Percentiles rank a stretch among this genome's conserved stretches.
Conservation (phyloP, 148 eudicot species). For the Vaccinium vitisidaea region DNA sequence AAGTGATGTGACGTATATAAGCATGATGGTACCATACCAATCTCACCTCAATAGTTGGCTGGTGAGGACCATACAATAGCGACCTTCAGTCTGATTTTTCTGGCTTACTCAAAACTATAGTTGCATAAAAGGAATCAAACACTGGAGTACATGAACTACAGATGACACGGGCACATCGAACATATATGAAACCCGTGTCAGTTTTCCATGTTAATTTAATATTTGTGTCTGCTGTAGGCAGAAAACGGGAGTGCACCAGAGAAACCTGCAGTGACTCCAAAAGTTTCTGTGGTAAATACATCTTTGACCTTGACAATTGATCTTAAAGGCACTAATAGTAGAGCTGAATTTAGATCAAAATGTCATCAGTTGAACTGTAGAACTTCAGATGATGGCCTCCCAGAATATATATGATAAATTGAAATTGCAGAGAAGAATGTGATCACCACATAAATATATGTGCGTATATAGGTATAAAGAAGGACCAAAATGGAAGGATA, state of each 20-base stretch:
- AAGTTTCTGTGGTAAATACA: neutral
- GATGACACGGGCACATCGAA: neutral
- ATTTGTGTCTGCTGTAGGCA: neutral
- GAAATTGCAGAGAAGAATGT: neutral
- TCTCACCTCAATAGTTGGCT: neutral
- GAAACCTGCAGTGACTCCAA: neutral
- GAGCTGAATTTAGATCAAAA: neutral
- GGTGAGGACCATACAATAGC: neutral
- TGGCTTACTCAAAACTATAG: neutral
- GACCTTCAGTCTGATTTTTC: neutral
- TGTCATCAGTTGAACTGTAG: neutral
- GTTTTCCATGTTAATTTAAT: neutral
- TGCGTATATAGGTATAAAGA: neutral
- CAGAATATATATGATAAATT: neutral
- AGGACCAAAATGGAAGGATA: neutral
- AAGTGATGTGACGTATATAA: neutral
- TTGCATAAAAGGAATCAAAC: neutral
- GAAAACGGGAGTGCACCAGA: neutral
- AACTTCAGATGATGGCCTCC: neutral
- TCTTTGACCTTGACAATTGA: neutral
- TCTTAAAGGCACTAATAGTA: neutral
- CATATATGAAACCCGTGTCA: neutral
- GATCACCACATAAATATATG: neutral
- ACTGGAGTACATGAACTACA: neutral
- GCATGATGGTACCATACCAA: neutral